phyloP scores from a whole-genome alignment of 2,329 filamentous ascomycete species.

The Penicillium glabrum region DNA sequence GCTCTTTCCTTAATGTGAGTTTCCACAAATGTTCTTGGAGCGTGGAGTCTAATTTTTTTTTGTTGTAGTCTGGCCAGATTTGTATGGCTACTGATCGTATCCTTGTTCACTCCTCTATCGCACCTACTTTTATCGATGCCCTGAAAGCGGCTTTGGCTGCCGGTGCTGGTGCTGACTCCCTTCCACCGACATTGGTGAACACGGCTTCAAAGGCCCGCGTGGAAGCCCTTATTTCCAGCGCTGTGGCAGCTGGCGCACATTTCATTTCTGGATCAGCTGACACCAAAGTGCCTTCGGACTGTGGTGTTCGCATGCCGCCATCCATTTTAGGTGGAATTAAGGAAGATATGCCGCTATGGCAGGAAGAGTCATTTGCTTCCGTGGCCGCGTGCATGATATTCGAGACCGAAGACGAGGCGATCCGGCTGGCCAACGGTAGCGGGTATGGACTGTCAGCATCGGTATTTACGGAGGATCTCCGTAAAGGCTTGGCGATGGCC shows the following conservation, averaged over 20 bases:
- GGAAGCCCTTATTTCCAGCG: slow-evolving; percentile 25
- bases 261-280: slow-evolving; percentile 27
- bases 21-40: not conserved
- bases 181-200: slow-evolving; percentile 43
- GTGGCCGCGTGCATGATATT: slow-evolving; percentile 67
- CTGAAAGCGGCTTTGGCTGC: slow-evolving; percentile 44
- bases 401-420: slow-evolving; percentile 61
- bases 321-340: slow-evolving; percentile 66
- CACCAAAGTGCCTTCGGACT: slow-evolving; percentile 6
- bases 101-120: slow-evolving; percentile 57
- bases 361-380: slow-evolving; percentile 73
- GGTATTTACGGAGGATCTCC: slow-evolving; percentile 70
- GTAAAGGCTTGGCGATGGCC: slow-evolving; percentile 57
- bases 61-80: slow-evolving; percentile 65
- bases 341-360: slow-evolving; percentile 70
- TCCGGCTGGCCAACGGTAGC: slow-evolving; percentile 73
- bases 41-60: not conserved
- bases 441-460: slow-evolving; percentile 71
- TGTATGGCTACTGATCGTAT: slow-evolving; percentile 82
- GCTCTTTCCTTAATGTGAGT: slow-evolving; percentile 35
- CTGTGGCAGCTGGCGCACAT: slow-evolving; percentile 32
- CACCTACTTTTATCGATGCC: slow-evolving; percentile 52
- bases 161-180: slow-evolving; percentile 37
- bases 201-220: slow-evolving; percentile 48
- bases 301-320: slow-evolving; percentile 55